A percentile compares a stretch with the other conserved stretches of the same genome.
These are phyloP conservation scores for Hibiscus tridactylites DNA, from an alignment of 345 rosid genomes.

Conservation along the genomic window DNA sequence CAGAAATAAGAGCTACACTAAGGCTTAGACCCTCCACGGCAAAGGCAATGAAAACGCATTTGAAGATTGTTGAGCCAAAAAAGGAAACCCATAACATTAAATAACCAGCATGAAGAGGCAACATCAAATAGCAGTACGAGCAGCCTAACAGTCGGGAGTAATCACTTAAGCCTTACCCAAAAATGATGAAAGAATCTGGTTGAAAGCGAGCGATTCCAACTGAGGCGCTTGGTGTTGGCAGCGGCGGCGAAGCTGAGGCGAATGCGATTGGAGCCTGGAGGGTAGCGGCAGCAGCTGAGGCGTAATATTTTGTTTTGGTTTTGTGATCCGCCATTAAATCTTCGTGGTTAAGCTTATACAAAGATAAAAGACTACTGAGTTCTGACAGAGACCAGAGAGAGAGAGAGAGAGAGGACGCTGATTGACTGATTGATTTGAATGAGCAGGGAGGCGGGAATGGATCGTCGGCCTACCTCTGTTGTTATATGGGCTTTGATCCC, in stretches of 20 bases:
- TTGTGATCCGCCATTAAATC: too few species aligned
- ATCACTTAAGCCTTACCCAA: too few species aligned
- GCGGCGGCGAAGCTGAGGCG: conserved; percentile 34
- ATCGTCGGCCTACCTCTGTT: too few species aligned
- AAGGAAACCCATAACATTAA: neutral
- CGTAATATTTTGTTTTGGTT: too few species aligned
- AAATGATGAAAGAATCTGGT: conserved; percentile 39
- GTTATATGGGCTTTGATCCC: too few species aligned
- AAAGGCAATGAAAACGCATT: neutral
- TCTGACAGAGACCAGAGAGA: too few species aligned
- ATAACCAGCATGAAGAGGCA: neutral
- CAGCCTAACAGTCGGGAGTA: too few species aligned
- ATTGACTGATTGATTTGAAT: too few species aligned
- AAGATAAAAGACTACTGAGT: too few species aligned
- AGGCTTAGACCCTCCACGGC: neutral
- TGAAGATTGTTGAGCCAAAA: neutral
- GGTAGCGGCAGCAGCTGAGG: conserved; percentile 6
- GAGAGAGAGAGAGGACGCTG: too few species aligned
- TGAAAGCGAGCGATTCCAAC: conserved; percentile 89
- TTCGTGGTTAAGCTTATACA: too few species aligned
- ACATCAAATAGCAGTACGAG: neutral
- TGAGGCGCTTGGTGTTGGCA: conserved; percentile 45
- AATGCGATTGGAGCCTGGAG: conserved; percentile 13
- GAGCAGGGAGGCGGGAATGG: too few species aligned
- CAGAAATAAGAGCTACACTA: conserved; percentile 17